Evolutionary conservation across 805 yeast genomes (phyloP).

Genomic region (Pichia paraexigua): DNA sequence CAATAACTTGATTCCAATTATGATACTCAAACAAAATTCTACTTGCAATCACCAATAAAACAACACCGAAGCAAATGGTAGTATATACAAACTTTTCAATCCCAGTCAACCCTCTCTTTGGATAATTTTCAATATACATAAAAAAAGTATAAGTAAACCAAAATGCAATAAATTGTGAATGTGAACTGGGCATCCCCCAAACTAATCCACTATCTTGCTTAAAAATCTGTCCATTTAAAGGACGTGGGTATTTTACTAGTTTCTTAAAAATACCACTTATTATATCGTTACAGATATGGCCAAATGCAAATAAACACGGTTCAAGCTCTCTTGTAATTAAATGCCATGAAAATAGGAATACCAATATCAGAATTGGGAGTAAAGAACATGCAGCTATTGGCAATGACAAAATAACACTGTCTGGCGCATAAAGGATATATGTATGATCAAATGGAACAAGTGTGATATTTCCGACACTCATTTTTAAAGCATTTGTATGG

Average conservation of each 20-base stretch:
- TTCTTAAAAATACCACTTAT: constrained; percentile 62
- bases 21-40: constrained; percentile 78
- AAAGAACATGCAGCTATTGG: constrained; percentile 67
- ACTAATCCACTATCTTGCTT: constrained; percentile 31
- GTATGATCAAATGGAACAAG: constrained; percentile 75
- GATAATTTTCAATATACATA: constrained; percentile 35
- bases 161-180: constrained; percentile 92
- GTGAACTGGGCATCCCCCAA: constrained; percentile 97
- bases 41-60: constrained; percentile 44
- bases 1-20: constrained; percentile 59
- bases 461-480: background rate
- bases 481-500: background rate
- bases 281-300: constrained; percentile 75
- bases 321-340: constrained; percentile 76
- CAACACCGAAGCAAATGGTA: background rate
- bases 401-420: constrained; percentile 46
- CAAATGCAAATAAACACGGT: constrained; percentile 74
- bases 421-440: constrained; percentile 68
- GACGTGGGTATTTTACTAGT: constrained; percentile 64
- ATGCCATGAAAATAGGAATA: constrained; percentile 80
- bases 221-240: constrained; percentile 36
- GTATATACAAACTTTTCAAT: constrained; percentile 12
- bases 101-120: constrained; percentile 18
- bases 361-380: constrained; percentile 69
- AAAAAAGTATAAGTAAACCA: constrained; percentile 52